phyloP scores from a whole-genome alignment of 2,329 filamentous ascomycete species.

The Rhynchosporium graminicola region DNA sequence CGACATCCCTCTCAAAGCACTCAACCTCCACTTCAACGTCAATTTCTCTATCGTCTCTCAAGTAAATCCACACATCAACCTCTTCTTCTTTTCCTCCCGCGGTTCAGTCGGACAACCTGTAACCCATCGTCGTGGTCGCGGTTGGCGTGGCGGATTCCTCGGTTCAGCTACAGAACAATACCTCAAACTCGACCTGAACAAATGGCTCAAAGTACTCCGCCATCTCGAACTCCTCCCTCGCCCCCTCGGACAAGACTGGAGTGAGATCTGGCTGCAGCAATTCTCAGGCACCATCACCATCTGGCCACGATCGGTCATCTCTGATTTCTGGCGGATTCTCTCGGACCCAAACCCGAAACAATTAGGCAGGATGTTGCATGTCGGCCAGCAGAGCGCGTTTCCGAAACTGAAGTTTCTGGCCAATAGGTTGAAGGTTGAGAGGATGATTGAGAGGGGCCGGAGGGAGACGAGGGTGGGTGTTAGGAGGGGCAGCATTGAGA shows the following conservation, averaged over 20 bases:
- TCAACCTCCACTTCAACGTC: slow-evolving; percentile 97
- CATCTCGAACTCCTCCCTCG: slow-evolving; percentile 90
- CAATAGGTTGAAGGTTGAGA: slow-evolving; percentile 84
- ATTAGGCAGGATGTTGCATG: slow-evolving; percentile 84
- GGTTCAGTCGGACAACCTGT: slow-evolving; percentile 91
- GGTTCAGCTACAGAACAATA: slow-evolving; percentile 92
- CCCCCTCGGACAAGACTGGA: slow-evolving; percentile 93
- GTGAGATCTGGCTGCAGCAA: slow-evolving; percentile 90
- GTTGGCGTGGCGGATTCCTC: slow-evolving; percentile 94
- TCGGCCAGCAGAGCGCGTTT: slow-evolving; percentile 85
- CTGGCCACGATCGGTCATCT: slow-evolving; percentile 79
- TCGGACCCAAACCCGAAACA: slow-evolving; percentile 76
- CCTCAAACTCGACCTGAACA: slow-evolving; percentile 92
- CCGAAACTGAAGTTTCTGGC: slow-evolving; percentile 89
- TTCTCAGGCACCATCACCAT: slow-evolving; percentile 96
- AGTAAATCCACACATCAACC: slow-evolving; percentile 96
- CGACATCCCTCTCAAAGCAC: slow-evolving; percentile 89
- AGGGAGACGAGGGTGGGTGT: slow-evolving; percentile 52
- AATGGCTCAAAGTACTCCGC: slow-evolving; percentile 94
- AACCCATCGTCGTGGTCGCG: slow-evolving; percentile 87
- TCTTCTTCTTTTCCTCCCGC: slow-evolving; percentile 97
- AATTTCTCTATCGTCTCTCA: slow-evolving; percentile 89
- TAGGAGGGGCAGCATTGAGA: slow-evolving; percentile 57
- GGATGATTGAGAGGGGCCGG: slow-evolving; percentile 61
- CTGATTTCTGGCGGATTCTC: slow-evolving; percentile 85